Conservation (phyloP, 2,329 filamentous ascomycete genomes). For the Exserohilum turcica region DNA sequence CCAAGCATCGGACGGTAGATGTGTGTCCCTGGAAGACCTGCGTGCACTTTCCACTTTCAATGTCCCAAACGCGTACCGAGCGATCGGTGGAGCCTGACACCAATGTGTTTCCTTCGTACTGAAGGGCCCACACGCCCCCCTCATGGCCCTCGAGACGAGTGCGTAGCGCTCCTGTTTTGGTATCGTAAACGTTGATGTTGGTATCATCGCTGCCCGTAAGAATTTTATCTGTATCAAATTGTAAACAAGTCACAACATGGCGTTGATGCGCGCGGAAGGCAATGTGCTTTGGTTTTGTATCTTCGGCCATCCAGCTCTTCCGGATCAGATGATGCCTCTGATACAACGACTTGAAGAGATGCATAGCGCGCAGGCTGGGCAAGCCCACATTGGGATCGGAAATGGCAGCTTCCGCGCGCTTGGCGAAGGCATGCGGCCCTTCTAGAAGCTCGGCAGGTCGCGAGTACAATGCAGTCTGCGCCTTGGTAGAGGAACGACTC, state of each 20-base stretch:
- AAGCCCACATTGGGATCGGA: slow-evolving; percentile 82
- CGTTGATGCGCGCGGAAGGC: slow-evolving; percentile 95
- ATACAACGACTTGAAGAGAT: slow-evolving; percentile 96
- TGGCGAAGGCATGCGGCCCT: slow-evolving; percentile 84
- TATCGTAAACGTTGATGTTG: slow-evolving; percentile 97
- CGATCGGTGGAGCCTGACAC: slow-evolving; percentile 96
- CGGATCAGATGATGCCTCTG: slow-evolving; percentile 90
- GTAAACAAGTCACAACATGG: slow-evolving; percentile 95
- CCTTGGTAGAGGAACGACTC: slow-evolving; percentile 54
- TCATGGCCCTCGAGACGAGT: slow-evolving; percentile 90
- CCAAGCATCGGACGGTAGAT: slow-evolving; percentile 92
- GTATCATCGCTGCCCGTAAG: slow-evolving; percentile 97
- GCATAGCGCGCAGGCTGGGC: slow-evolving; percentile 77
- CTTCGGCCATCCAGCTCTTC: slow-evolving; percentile 84
- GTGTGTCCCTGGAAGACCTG: slow-evolving; percentile 98
- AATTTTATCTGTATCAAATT: slow-evolving; percentile 98
- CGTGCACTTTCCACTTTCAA: slow-evolving; percentile 87
- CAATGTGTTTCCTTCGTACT: slow-evolving; percentile 92
- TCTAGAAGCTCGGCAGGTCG: slow-evolving; percentile 64
- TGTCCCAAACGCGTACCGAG: slow-evolving; percentile 99
- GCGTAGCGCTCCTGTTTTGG: slow-evolving; percentile 84
- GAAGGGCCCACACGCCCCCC: slow-evolving; percentile 94
- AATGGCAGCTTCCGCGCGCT: slow-evolving; percentile 79
- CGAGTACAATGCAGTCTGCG: slow-evolving; percentile 52
- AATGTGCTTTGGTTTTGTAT: slow-evolving; percentile 84